These are phyloP conservation scores for Amanita subjunquillea DNA, from an alignment of 768 basidiomycete genomes.

Conservation along the genomic window DNA sequence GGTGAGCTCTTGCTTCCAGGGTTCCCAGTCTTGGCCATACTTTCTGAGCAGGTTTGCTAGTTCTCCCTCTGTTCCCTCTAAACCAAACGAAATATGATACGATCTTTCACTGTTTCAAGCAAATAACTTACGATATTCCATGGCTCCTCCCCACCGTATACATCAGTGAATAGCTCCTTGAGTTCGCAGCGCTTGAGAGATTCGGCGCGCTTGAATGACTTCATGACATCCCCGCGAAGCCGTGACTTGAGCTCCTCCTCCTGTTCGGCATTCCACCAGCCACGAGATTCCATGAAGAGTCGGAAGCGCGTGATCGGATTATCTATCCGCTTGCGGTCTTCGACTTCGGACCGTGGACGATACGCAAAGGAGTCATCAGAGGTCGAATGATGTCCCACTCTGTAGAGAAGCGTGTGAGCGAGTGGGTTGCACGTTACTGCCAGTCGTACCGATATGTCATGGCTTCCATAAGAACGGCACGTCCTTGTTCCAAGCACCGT, in stretches of 20 bases:
- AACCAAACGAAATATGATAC: not conserved
- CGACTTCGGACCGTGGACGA: constrained; percentile 80
- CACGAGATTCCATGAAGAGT: constrained; percentile 70
- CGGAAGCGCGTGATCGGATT: constrained; percentile 83
- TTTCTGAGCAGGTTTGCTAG: constrained; percentile 65
- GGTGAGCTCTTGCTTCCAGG: constrained; percentile 71
- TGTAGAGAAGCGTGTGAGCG: constrained; percentile 15
- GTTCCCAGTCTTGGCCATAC: constrained; percentile 81
- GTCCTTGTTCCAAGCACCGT: constrained; percentile 65
- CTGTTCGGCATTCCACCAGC: constrained; percentile 76
- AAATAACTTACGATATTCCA: constrained; percentile 65
- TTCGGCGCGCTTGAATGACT: constrained; percentile 73
- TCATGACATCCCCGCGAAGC: constrained; percentile 66
- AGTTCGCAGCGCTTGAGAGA: constrained; percentile 55
- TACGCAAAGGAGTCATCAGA: constrained; percentile 97
- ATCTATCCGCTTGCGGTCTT: constrained; percentile 84
- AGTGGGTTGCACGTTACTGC: constrained; percentile 1
- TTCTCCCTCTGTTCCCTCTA: constrained; percentile 81
- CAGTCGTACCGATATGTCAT: constrained; percentile 74
- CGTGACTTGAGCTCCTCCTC: constrained; percentile 63
- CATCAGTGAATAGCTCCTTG: constrained; percentile 77
- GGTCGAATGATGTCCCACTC: constrained; percentile 90
- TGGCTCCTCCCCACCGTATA: constrained; percentile 78
- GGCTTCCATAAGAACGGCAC: constrained; percentile 79
- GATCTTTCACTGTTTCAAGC: not conserved